These are phyloP conservation scores for Ascochyta viciae-villosae DNA, from an alignment of 2,329 filamentous ascomycete species.

Conservation along the genomic window DNA sequence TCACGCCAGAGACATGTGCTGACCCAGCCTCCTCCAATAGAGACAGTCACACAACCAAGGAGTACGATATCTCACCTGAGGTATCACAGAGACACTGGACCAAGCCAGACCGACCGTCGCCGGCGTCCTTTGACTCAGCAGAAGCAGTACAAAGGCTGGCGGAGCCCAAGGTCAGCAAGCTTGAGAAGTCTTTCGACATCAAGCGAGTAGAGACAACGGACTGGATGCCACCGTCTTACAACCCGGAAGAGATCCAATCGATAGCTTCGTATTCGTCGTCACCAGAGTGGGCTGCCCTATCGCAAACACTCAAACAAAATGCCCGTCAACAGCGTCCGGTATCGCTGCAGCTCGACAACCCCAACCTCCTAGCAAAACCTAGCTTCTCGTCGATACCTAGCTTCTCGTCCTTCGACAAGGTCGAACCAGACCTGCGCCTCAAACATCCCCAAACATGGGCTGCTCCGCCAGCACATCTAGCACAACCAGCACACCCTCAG, in stretches of 20 bases:
- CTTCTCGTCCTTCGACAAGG: constrained; percentile 26
- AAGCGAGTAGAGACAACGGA: constrained; percentile 22
- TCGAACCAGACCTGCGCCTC: constrained; percentile 23
- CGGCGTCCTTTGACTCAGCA: constrained; percentile 26
- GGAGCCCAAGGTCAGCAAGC: constrained; percentile 20
- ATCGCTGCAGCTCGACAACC: constrained; percentile 24
- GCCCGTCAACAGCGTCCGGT: constrained; percentile 22
- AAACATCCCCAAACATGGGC: constrained; percentile 26
- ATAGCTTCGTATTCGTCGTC: constrained; percentile 25
- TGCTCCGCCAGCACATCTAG: constrained; percentile 18
- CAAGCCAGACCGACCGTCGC: constrained; percentile 24
- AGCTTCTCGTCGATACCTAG: constrained; percentile 13
- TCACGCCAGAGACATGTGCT: constrained; percentile 11
- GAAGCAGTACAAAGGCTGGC: constrained; percentile 19
- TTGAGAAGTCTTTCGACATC: constrained; percentile 26
- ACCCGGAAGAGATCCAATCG: constrained; percentile 18
- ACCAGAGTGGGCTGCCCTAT: constrained; percentile 33
- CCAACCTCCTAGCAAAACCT: constrained; percentile 13
- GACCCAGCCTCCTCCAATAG: constrained; percentile 10
- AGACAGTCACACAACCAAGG: constrained; percentile 16
- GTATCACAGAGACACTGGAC: constrained; percentile 27
- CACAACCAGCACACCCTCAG: constrained; percentile 21
- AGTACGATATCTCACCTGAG: constrained; percentile 18
- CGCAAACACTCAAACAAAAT: constrained; percentile 26
- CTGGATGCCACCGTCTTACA: constrained; percentile 30